A percentile compares a stretch with the other conserved stretches of the same genome.
phyloP scores from a whole-genome alignment of 805 yeast genomes.

The Saccharomycopsis fermentans region DNA sequence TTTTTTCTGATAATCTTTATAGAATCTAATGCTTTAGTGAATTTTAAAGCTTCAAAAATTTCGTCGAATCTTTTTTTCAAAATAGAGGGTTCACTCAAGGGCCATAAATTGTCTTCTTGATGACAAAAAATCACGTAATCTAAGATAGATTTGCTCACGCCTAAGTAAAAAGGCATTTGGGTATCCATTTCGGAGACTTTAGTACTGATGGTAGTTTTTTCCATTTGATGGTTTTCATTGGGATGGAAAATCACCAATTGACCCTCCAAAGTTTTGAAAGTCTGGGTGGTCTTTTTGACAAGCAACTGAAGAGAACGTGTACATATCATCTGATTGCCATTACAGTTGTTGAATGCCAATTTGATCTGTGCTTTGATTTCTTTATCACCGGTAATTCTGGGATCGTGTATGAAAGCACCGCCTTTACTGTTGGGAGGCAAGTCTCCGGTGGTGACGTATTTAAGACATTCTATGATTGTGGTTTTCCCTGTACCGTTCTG shows the following conservation, averaged over 20 bases:
- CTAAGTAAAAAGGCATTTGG: slow-evolving; percentile 72
- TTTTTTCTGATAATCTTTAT: slow-evolving; percentile 71
- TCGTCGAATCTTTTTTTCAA: slow-evolving; percentile 92
- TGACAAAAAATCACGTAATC: slow-evolving; percentile 95
- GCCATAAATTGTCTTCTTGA: slow-evolving; percentile 97
- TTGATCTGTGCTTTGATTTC: slow-evolving; percentile 86
- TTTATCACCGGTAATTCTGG: slow-evolving; percentile 63
- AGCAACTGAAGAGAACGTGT: slow-evolving; percentile 76
- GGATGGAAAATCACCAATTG: slow-evolving; percentile 53
- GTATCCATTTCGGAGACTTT: slow-evolving; percentile 76
- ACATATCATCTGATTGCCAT: slow-evolving; percentile 69
- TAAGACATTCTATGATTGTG: slow-evolving; percentile 86
- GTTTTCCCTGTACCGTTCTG: slow-evolving; percentile 96
- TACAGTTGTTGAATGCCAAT: slow-evolving; percentile 67
- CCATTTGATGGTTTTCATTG: slow-evolving; percentile 36
- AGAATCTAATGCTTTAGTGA: slow-evolving; percentile 79
- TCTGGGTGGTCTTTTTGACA: slow-evolving; percentile 48
- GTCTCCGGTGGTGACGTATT: slow-evolving; percentile 92
- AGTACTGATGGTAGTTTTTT: slow-evolving; percentile 65
- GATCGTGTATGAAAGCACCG: slow-evolving; percentile 94
- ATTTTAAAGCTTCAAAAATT: slow-evolving; percentile 89
- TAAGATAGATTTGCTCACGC: slow-evolving; percentile 78
- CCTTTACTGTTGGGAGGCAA: slow-evolving; percentile 93
- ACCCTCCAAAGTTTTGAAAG: slow-evolving; percentile 88
- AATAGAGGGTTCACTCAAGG: slow-evolving; percentile 79